These are phyloP conservation scores for Neospermospora avenae DNA, from an alignment of 2,329 filamentous ascomycete genomes.

Conservation along the genomic window DNA sequence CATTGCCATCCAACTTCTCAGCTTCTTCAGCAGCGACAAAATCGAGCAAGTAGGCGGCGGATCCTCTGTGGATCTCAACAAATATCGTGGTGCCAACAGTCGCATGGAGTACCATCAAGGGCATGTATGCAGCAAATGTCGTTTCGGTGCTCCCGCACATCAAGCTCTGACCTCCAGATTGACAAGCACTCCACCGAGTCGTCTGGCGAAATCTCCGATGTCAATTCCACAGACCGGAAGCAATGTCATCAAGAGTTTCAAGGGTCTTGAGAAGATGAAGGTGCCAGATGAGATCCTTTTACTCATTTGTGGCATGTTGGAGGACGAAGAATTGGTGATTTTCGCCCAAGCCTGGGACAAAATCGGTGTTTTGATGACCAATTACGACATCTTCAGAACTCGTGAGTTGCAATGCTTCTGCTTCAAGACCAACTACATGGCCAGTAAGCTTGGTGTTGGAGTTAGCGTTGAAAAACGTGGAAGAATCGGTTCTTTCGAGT, in stretches of 20 bases:
- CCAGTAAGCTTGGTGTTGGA: conserved; percentile 43
- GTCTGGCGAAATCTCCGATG: background rate
- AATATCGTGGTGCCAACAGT: conserved; percentile 21
- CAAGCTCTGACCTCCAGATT: background rate
- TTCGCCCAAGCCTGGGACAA: conserved; percentile 21
- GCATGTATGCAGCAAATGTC: conserved; percentile 30
- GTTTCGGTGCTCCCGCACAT: background rate
- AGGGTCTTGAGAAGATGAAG: conserved; percentile 4
- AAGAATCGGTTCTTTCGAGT: conserved; percentile 33
- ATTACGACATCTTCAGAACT: conserved; percentile 26
- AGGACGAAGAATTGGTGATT: conserved; percentile 23
- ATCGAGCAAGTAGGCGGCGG: conserved; percentile 41
- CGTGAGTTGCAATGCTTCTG: conserved; percentile 48
- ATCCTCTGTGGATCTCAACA: conserved; percentile 26
- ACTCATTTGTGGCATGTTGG: conserved; percentile 35
- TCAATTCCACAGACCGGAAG: background rate
- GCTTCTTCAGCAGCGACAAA: conserved; percentile 47
- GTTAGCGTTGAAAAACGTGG: background rate
- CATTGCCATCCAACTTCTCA: conserved; percentile 49
- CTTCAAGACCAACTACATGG: conserved; percentile 25
- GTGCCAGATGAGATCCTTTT: conserved; percentile 44
- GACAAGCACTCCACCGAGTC: conserved; percentile 13
- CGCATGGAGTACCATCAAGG: background rate
- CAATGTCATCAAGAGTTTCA: background rate
- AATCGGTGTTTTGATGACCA: conserved; percentile 18